phyloP scores from a whole-genome alignment of 2,329 filamentous ascomycete species.

The Parastagonospora nodorum region DNA sequence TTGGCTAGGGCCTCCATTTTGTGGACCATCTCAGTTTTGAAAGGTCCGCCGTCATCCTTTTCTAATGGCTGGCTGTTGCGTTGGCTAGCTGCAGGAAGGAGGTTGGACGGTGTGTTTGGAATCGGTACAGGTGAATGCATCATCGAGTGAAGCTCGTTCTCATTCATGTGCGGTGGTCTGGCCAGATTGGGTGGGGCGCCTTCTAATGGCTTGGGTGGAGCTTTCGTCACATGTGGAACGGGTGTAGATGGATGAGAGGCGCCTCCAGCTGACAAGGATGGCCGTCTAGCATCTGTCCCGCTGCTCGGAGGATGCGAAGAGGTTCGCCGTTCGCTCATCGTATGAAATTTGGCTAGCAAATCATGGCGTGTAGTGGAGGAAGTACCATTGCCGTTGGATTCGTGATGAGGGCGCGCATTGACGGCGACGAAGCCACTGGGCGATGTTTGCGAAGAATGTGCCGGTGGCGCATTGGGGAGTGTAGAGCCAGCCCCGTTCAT shows the following conservation, averaged over 20 bases:
- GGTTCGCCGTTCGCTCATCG: constrained; percentile 57
- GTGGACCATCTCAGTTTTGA: constrained; percentile 69
- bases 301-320: constrained; percentile 35
- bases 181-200: constrained; percentile 18
- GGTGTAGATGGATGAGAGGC: constrained; percentile 35
- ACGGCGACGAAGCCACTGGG: constrained; percentile 64
- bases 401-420: constrained; percentile 55
- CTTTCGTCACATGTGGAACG: constrained; percentile 30
- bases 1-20: constrained; percentile 76
- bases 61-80: constrained; percentile 48
- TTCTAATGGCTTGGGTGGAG: constrained; percentile 29
- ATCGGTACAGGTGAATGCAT: constrained; percentile 58
- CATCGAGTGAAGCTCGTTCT: constrained; percentile 48
- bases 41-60: constrained; percentile 63
- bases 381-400: constrained; percentile 53
- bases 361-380: constrained; percentile 64
- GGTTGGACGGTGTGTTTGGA: constrained; percentile 58
- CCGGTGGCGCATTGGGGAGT: constrained; percentile 13
- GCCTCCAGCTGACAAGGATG: constrained; percentile 33
- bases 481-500: constrained; percentile 46
- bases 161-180: constrained; percentile 35
- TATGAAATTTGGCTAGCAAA: constrained; percentile 66
- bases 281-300: constrained; percentile 27
- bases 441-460: constrained; percentile 39
- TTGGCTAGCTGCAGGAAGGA: constrained; percentile 54